phyloP scores from a whole-genome alignment of 1,284 basidiomycete genomes.

The Exobasidium cylindrosporum region DNA sequence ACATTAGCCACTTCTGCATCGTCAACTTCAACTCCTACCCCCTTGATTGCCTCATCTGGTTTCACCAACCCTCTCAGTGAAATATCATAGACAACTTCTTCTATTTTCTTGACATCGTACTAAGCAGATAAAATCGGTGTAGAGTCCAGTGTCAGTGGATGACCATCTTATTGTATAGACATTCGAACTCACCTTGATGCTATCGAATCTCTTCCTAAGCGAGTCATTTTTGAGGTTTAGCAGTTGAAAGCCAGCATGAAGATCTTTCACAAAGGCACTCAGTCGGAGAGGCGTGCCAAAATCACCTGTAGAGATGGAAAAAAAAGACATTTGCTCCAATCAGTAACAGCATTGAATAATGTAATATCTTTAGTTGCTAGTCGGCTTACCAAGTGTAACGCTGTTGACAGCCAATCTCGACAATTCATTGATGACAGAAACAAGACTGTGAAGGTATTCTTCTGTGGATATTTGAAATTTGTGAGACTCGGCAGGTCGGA shows the following conservation, averaged over 20 bases:
- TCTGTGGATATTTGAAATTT: constrained; percentile 36
- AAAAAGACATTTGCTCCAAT: too few relatives aligned
- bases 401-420: constrained; percentile 23
- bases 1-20: constrained; percentile 5
- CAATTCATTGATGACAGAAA: constrained; percentile 46
- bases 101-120: constrained; percentile 54
- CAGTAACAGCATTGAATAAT: too few relatives aligned
- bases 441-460: constrained; percentile 47
- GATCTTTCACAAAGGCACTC: constrained; percentile 44
- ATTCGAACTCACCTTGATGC: constrained; percentile 47
- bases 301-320: constrained; percentile 16
- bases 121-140: too few relatives aligned
- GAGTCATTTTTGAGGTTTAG: constrained; percentile 53
- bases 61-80: constrained; percentile 34
- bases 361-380: too few relatives aligned
- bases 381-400: constrained; percentile 29
- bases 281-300: constrained; percentile 42
- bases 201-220: constrained; percentile 49
- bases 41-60: neutral
- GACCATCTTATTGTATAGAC: too few relatives aligned
- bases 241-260: constrained; percentile 49
- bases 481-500: neutral
- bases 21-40: constrained; percentile 7
- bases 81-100: constrained; percentile 53
- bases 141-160: too few relatives aligned